These are phyloP conservation scores for Fraxinus floribunda DNA, from an alignment of 305 asterid genomes.

Conservation along the genomic window DNA sequence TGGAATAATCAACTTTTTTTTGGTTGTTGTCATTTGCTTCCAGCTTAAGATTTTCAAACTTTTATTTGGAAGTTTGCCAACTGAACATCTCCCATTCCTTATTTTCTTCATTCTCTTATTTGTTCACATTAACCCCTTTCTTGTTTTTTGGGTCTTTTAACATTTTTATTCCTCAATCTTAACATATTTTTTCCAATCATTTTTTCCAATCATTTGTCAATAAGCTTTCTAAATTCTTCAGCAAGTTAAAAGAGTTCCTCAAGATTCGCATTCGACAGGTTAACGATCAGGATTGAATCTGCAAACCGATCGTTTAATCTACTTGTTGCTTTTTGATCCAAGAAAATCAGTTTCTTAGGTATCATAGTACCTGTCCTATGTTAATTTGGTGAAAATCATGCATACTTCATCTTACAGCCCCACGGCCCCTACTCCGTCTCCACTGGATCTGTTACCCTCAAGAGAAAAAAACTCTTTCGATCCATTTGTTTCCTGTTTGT, in stretches of 20 bases:
- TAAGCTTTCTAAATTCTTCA: background rate
- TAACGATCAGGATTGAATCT: background rate
- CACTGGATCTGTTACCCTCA: background rate
- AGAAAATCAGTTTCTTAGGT: background rate
- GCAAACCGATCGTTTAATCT: background rate
- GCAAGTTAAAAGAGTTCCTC: background rate
- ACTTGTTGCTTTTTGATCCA: background rate
- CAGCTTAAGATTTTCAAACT: constrained; percentile 19
- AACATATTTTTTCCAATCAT: too few relatives aligned
- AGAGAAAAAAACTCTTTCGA: background rate
- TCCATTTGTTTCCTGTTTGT: background rate
- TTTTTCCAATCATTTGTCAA: background rate
- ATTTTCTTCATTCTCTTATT: background rate
- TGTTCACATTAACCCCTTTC: background rate
- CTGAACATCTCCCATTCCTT: background rate
- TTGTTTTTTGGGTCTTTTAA: background rate
- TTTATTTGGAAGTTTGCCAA: constrained; percentile 20
- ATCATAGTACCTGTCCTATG: background rate
- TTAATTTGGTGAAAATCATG: background rate
- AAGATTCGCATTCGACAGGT: background rate
- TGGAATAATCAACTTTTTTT: background rate
- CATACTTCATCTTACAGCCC: background rate
- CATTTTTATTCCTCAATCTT: background rate
- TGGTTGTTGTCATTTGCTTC: constrained; percentile 18
- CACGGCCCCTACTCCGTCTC: background rate